A percentile compares a stretch with the other conserved stretches of the same genome.
phyloP scores from a whole-genome alignment of 129 eudicot genomes.

The Dittrichia graveolens region DNA sequence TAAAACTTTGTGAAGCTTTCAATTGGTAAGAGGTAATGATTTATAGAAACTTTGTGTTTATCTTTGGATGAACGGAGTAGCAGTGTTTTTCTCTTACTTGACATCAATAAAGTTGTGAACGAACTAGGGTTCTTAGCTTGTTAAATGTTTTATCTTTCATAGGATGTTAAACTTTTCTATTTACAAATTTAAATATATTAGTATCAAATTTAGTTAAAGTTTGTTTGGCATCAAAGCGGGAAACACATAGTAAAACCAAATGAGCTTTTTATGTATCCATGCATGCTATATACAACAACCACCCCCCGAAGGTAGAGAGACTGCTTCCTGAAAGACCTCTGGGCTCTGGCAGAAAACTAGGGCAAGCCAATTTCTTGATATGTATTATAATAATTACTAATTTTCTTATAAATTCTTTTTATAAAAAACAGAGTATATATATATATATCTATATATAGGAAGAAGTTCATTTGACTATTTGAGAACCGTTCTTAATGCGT shows the following conservation, averaged over 20 bases:
- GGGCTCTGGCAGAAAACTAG: too few species aligned
- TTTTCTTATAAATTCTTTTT: too few species aligned
- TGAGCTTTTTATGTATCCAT: conserved; percentile 25
- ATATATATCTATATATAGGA: too few species aligned
- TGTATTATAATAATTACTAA: too few species aligned
- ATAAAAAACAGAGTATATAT: too few species aligned
- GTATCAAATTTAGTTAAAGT: background rate
- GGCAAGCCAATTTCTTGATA: too few species aligned
- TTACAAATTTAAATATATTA: background rate
- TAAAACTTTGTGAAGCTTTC: background rate
- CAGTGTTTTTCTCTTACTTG: conserved; percentile 9
- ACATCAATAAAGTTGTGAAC: background rate
- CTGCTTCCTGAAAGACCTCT: too few species aligned
- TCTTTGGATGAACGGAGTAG: background rate
- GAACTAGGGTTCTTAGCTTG: background rate
- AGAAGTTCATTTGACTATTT: too few species aligned
- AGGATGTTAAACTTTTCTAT: background rate
- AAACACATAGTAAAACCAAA: conserved; percentile 9
- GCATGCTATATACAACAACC: too few species aligned
- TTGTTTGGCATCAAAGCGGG: conserved; percentile 17
- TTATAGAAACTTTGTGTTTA: conserved; percentile 2
- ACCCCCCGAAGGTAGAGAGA: too few species aligned
- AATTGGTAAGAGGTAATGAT: background rate
- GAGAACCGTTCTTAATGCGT: too few species aligned
- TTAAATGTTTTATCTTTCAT: background rate